These are phyloP conservation scores for Mortierella sp. DNA, from an alignment of 371 early-diverging fungal genomes.

Conservation along the genomic window DNA sequence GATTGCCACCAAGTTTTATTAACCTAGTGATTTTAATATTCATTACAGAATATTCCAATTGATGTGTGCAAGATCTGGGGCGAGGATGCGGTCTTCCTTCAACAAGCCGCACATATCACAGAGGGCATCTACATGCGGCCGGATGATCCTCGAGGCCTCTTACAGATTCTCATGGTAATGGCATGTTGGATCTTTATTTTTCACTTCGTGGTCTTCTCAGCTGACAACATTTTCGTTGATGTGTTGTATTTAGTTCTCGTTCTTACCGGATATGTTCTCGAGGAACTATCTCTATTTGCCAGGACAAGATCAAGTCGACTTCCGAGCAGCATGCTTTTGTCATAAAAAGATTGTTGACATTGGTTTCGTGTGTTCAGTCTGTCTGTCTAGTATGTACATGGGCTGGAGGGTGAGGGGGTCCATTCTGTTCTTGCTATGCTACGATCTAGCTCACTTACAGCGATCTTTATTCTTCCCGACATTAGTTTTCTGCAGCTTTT, in stretches of 20 bases:
- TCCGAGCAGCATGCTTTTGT: conserved; percentile 96
- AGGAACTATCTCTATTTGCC: conserved; percentile 80
- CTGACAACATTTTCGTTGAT: no score
- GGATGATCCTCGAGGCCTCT: conserved; percentile 71
- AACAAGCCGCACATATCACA: conserved; percentile 93
- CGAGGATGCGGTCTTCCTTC: conserved; percentile 86
- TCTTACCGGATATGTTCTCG: conserved; percentile 83
- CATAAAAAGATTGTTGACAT: conserved; percentile 92
- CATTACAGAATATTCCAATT: conserved; percentile 76
- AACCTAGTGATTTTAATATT: background rate
- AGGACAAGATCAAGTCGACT: conserved; percentile 87
- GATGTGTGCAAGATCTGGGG: conserved; percentile 90
- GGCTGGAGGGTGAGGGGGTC: no score
- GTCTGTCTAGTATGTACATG: conserved; percentile 87
- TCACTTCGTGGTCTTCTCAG: no score
- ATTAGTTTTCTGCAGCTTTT: conserved; percentile 79
- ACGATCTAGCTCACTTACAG: background rate
- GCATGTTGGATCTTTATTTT: no score
- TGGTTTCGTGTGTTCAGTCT: conserved; percentile 96
- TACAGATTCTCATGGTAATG: conserved; percentile 89
- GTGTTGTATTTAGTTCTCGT: conserved; percentile 87
- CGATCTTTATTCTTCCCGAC: background rate
- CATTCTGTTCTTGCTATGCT: background rate
- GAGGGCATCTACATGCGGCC: conserved; percentile 84
- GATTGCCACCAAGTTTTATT: conserved; percentile 9